phyloP scores from a whole-genome alignment of 257 asterid species.

The Linaria vulgaris region DNA sequence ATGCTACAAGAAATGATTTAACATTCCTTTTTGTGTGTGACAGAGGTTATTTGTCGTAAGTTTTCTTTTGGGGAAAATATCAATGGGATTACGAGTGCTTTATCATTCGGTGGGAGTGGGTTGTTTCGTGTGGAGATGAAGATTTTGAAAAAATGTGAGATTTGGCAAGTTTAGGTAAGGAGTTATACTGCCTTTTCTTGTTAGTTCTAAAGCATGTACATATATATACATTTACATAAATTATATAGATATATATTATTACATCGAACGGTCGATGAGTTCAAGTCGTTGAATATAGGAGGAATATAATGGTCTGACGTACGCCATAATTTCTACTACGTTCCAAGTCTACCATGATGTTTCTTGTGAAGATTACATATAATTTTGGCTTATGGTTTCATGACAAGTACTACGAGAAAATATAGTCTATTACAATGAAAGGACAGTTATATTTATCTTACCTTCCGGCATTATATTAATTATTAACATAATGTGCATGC shows the following conservation, averaged over 20 bases:
- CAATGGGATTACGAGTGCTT: background rate
- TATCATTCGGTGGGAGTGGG: constrained; percentile 14
- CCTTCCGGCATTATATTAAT: too few species aligned
- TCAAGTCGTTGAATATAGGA: background rate
- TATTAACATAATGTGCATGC: too few species aligned
- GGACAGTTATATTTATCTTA: background rate
- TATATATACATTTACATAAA: too few species aligned
- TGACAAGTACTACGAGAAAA: constrained; percentile 14
- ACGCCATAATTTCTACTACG: constrained; percentile 27
- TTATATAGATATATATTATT: too few species aligned
- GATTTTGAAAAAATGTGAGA: constrained; percentile 31
- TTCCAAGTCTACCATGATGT: constrained; percentile 25
- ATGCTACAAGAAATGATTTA: constrained; percentile 19
- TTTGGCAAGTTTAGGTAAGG: constrained; percentile 64
- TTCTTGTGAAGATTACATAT: constrained; percentile 12
- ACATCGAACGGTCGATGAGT: background rate
- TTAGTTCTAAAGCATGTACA: constrained; percentile 9
- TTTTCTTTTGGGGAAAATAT: background rate
- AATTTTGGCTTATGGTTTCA: background rate
- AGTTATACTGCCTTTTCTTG: constrained; percentile 61
- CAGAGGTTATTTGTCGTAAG: background rate
- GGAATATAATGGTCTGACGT: too few species aligned
- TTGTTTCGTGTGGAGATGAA: constrained; percentile 53
- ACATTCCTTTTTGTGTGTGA: background rate
- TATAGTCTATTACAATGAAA: constrained; percentile 9